Percentiles rank a stretch among this genome's conserved stretches.
Conservation (phyloP, 768 basidiomycete species). For the Pulveroboletus sp. region DNA sequence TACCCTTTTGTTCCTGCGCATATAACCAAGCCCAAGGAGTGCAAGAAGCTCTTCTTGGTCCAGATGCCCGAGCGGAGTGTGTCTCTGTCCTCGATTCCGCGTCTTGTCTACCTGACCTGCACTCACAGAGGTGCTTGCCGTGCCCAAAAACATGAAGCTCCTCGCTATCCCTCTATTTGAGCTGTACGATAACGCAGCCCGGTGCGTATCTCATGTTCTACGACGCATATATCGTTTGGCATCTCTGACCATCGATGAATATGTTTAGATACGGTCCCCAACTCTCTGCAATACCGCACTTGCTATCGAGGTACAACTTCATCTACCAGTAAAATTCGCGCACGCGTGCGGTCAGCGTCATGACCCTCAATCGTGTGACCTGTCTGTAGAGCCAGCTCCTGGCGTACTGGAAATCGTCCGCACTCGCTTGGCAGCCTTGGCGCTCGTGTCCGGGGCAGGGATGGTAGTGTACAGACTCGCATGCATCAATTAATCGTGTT, state of each 20-base stretch:
- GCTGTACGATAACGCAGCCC: constrained; percentile 93
- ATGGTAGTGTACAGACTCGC: constrained; percentile 1
- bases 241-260: neutral
- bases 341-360: no score
- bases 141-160: constrained; percentile 98
- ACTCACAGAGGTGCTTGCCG: constrained; percentile 81
- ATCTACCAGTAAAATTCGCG: constrained; percentile 65
- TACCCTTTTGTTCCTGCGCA: constrained; percentile 95
- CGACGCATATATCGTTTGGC: neutral
- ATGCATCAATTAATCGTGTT: neutral
- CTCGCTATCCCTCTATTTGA: constrained; percentile 96
- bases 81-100: constrained; percentile 25
- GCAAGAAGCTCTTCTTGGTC: constrained; percentile 92
- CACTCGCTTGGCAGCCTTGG: neutral
- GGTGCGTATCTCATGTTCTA: constrained; percentile 37
- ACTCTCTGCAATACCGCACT: constrained; percentile 88
- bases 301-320: constrained; percentile 83
- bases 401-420: no score
- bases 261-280: constrained; percentile 77
- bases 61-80: constrained; percentile 92
- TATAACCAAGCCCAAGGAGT: constrained; percentile 96
- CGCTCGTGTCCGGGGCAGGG: neutral
- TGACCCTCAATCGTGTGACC: no score
- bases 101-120: neutral
- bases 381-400: no score